A percentile compares a stretch with the other conserved stretches of the same genome.
phyloP scores from a whole-genome alignment of 371 early-diverging fungal genomes.

The Syncephalastrum sp. region DNA sequence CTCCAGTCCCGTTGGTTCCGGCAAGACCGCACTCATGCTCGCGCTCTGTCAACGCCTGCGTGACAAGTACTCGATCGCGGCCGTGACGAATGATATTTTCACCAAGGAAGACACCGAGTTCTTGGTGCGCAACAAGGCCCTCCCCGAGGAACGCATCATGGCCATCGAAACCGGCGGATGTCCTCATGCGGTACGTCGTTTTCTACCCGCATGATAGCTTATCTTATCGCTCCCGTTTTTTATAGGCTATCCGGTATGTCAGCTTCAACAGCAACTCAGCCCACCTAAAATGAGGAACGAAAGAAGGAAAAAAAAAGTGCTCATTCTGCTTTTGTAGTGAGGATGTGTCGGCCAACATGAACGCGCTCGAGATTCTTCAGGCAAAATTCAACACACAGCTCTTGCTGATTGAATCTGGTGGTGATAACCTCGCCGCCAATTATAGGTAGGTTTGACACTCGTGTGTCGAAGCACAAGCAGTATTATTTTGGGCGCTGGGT shows the following conservation, averaged over 20 bases:
- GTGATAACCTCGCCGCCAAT: constrained; percentile 93
- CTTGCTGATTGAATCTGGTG: constrained; percentile 89
- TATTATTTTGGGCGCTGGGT: neutral
- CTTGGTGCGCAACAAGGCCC: constrained; percentile 81
- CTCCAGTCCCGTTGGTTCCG: constrained; percentile 86
- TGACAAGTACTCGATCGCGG: constrained; percentile 77
- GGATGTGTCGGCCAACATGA: constrained; percentile 93
- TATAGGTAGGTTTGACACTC: constrained; percentile 52
- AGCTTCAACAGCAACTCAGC: neutral
- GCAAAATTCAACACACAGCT: constrained; percentile 80
- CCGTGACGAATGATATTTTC: constrained; percentile 87
- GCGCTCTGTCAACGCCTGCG: constrained; percentile 83
- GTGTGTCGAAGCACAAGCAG: neutral
- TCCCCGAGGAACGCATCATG: constrained; percentile 81
- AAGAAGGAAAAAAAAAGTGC: neutral
- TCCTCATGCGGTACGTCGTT: constrained; percentile 82
- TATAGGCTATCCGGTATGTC: constrained; percentile 49
- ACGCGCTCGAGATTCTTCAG: constrained; percentile 86
- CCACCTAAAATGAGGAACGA: neutral
- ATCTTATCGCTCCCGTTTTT: constrained; percentile 5
- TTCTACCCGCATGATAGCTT: constrained; percentile 5
- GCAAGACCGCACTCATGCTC: constrained; percentile 94
- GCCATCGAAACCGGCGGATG: constrained; percentile 96
- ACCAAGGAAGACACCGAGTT: constrained; percentile 94
- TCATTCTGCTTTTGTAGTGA: constrained; percentile 55